A percentile compares a stretch with the other conserved stretches of the same genome.
Conservation (phyloP, 345 rosid species). For the Durio zibethinus region DNA sequence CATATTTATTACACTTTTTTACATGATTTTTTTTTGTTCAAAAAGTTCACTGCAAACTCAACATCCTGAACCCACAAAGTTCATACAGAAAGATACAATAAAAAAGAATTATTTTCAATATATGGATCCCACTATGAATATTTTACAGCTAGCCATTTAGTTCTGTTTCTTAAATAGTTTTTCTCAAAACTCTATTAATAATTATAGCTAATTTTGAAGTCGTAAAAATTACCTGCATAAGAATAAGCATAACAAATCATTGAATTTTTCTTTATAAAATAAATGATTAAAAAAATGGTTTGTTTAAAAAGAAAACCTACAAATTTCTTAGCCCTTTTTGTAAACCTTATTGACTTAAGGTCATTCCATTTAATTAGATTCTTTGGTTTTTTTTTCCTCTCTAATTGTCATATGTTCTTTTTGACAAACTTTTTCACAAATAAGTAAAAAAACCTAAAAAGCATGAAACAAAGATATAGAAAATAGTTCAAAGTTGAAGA, state of each 20-base stretch:
- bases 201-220: constrained; percentile 78
- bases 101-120: neutral
- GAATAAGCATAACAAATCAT: constrained; percentile 10
- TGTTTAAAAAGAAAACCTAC: neutral
- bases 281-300: neutral
- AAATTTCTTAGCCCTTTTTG: constrained; percentile 65
- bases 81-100: neutral
- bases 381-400: constrained; percentile 50
- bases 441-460: neutral
- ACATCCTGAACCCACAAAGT: constrained; percentile 35
- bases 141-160: constrained; percentile 50
- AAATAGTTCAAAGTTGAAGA: too few species aligned
- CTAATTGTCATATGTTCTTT: constrained; percentile 73
- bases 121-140: constrained; percentile 19
- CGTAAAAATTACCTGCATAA: constrained; percentile 65
- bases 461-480: too few species aligned
- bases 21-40: neutral
- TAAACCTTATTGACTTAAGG: constrained; percentile 73
- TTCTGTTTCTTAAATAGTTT: constrained; percentile 70
- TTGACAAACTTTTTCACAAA: constrained; percentile 27
- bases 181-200: constrained; percentile 79
- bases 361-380: constrained; percentile 66
- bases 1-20: constrained; percentile 19
- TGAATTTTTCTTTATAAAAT: constrained; percentile 1
- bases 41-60: constrained; percentile 16